Percentiles rank a stretch among this genome's conserved stretches.
These are phyloP conservation scores for Chlorella sp. DNA, from an alignment of 139 green algal species.

Conservation along the genomic window DNA sequence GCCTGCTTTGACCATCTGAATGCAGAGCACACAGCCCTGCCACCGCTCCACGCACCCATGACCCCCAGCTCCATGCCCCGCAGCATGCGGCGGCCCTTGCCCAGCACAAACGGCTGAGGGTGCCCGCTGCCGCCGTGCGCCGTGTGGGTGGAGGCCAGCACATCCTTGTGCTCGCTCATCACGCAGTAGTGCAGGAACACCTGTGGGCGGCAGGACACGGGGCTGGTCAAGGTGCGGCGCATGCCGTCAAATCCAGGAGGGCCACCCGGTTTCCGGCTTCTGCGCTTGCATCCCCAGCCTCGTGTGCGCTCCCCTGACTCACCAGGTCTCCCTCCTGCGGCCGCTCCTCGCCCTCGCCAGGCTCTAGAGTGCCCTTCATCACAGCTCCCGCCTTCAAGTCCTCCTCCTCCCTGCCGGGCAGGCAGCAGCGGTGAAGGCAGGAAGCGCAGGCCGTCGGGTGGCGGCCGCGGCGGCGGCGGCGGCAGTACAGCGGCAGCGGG, in stretches of 20 bases:
- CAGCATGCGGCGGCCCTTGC: conserved; percentile 63
- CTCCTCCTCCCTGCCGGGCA: conserved; percentile 32
- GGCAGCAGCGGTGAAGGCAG: neutral
- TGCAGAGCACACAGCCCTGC: too few species aligned
- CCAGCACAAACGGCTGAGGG: conserved; percentile 69
- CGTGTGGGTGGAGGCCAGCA: conserved; percentile 62
- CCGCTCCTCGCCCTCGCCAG: conserved; percentile 12
- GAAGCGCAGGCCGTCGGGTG: neutral
- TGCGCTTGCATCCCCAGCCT: too few species aligned
- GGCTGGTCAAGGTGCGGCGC: neutral
- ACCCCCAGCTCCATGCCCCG: conserved; percentile 81
- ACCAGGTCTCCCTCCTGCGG: conserved; percentile 41
- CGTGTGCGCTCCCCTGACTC: neutral
- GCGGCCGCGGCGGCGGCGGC: neutral
- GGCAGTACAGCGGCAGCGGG: neutral
- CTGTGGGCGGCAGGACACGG: neutral
- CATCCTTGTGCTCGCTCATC: conserved; percentile 30
- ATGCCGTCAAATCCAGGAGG: neutral
- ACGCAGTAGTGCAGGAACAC: conserved; percentile 44
- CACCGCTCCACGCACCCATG: conserved; percentile 41
- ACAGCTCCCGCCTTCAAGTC: conserved; percentile 35
- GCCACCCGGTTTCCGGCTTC: too few species aligned
- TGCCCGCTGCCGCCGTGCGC: conserved; percentile 67
- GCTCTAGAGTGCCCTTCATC: conserved; percentile 39
- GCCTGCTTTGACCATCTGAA: too few species aligned